Conservation (phyloP, 495 filamentous ascomycete species). For the Bacidia gigantensis region DNA sequence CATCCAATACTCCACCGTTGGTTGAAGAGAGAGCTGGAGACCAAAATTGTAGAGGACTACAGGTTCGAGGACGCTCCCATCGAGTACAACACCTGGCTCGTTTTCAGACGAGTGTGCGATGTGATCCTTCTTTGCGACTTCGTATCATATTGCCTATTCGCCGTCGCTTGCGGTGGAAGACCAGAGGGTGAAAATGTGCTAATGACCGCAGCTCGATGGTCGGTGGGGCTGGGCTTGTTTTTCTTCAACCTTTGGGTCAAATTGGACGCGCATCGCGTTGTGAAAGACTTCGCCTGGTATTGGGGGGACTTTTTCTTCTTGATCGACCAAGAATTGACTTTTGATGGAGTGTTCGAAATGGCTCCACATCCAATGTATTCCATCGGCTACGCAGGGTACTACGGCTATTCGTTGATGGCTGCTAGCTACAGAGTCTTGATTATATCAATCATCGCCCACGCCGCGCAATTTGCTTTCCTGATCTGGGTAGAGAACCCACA, state of each 20-base stretch:
- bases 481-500: constrained; percentile 87
- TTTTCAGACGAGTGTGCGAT: constrained; percentile 89
- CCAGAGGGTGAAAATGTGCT: constrained; percentile 55
- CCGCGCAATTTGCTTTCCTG: constrained; percentile 87
- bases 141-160: constrained; percentile 89
- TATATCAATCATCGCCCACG: constrained; percentile 91
- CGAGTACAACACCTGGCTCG: constrained; percentile 98
- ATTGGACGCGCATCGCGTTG: constrained; percentile 92
- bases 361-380: constrained; percentile 99
- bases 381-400: constrained; percentile 94
- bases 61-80: constrained; percentile 82
- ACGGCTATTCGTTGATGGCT: constrained; percentile 96
- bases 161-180: constrained; percentile 67
- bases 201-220: constrained; percentile 65
- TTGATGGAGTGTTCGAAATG: constrained; percentile 98
- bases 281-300: constrained; percentile 99
- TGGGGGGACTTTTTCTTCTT: constrained; percentile 99
- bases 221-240: constrained; percentile 64
- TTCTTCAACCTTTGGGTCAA: constrained; percentile 98
- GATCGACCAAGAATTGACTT: constrained; percentile 93
- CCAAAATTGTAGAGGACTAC: constrained; percentile 89
- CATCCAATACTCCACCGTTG: constrained; percentile 67
- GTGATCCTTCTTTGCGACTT: constrained; percentile 98
- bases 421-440: constrained; percentile 94
- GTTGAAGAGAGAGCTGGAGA: constrained; percentile 78